Percentiles rank a stretch among this genome's conserved stretches.
Evolutionary conservation across 805 yeast species (phyloP).

Genomic region (Nakazawaea peltata): DNA sequence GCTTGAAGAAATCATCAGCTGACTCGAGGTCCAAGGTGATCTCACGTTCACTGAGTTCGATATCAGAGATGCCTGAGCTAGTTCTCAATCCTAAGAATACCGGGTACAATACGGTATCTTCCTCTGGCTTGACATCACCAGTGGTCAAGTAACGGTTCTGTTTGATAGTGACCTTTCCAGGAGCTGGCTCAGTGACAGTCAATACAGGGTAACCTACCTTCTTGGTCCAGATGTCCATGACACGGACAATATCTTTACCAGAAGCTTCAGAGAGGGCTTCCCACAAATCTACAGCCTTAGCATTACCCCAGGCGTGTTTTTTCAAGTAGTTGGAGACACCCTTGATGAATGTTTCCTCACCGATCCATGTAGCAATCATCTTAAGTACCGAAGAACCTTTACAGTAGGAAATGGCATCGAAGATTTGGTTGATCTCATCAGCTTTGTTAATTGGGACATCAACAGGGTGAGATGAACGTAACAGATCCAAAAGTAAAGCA

Average conservation of each 20-base stretch:
- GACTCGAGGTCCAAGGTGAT: constrained; percentile 37
- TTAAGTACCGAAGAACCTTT: constrained; percentile 76
- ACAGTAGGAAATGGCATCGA: constrained; percentile 76
- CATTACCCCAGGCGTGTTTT: constrained; percentile 71
- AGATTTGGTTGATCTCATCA: constrained; percentile 75
- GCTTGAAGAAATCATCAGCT: constrained; percentile 47
- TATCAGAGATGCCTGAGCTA: constrained; percentile 49
- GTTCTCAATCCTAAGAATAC: constrained; percentile 63
- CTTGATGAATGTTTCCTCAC: constrained; percentile 66
- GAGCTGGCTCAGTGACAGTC: constrained; percentile 57
- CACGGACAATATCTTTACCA: constrained; percentile 63
- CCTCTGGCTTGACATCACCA: constrained; percentile 71
- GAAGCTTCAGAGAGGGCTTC: constrained; percentile 59
- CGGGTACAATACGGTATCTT: constrained; percentile 61
- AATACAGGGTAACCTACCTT: constrained; percentile 74
- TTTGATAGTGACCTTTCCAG: constrained; percentile 42
- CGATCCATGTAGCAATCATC: constrained; percentile 76
- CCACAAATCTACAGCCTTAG: constrained; percentile 74
- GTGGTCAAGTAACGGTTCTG: constrained; percentile 73
- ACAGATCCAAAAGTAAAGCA: constrained; percentile 68
- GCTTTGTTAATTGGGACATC: constrained; percentile 77
- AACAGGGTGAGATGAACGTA: constrained; percentile 80
- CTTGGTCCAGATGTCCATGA: constrained; percentile 78
- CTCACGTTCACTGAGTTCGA: constrained; percentile 39
- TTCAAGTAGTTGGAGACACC: constrained; percentile 76